phyloP scores from a whole-genome alignment of 805 yeast species.

The Saturnispora silvae region DNA sequence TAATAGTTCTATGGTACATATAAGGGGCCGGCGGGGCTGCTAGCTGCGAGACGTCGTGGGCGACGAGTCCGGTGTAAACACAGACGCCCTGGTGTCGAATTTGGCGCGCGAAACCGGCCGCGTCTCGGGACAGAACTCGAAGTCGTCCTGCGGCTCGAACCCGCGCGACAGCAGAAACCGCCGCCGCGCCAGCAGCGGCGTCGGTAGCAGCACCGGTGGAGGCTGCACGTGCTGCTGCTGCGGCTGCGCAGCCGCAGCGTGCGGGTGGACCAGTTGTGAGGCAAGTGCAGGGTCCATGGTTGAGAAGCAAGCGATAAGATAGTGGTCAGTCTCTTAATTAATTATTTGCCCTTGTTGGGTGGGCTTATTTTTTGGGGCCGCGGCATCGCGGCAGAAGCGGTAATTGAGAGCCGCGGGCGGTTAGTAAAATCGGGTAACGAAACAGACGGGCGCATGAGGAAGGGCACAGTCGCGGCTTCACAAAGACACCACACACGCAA shows the following conservation, averaged over 20 bases:
- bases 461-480: too few species aligned
- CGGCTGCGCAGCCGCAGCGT: not conserved
- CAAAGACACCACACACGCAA: too few species aligned
- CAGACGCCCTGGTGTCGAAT: constrained; percentile 5
- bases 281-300: not conserved
- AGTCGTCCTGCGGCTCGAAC: constrained; percentile 6
- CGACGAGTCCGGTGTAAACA: constrained; percentile 8
- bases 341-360: too few species aligned
- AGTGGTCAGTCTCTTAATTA: too few species aligned
- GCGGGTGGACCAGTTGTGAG: not conserved
- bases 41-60: not conserved
- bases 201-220: not conserved
- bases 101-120: not conserved
- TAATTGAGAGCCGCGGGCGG: too few species aligned
- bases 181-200: constrained; percentile 1
- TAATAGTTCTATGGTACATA: not conserved
- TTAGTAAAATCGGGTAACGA: too few species aligned
- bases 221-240: not conserved
- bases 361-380: too few species aligned
- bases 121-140: constrained; percentile 7
- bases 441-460: too few species aligned
- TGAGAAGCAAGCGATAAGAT: not conserved
- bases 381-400: too few species aligned
- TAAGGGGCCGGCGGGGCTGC: not conserved
- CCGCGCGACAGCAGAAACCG: constrained; percentile 5